Evolutionary conservation across 2,329 filamentous ascomycete genomes (phyloP).

Genomic region (Dendryphion nanum): DNA sequence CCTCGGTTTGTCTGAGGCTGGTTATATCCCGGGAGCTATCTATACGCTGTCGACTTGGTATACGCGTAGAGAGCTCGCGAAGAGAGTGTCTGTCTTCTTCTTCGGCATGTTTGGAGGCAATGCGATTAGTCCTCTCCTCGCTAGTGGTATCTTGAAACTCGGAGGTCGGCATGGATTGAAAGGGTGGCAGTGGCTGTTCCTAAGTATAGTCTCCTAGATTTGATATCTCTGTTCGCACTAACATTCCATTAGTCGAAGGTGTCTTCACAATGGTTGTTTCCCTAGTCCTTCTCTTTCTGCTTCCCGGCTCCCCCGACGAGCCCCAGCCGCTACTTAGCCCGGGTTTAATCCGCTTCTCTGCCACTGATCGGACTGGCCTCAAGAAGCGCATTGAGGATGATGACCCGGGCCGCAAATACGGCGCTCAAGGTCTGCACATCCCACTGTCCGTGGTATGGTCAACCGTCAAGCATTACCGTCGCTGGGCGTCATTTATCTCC

Average conservation of each 20-base stretch:
- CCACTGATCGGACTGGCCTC: conserved; percentile 34
- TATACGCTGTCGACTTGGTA: conserved; percentile 56
- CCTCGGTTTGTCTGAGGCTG: conserved; percentile 51
- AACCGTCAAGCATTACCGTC: conserved; percentile 45
- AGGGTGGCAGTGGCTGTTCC: conserved; percentile 54
- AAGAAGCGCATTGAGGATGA: conserved; percentile 37
- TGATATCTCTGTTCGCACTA: background rate
- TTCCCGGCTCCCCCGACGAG: conserved; percentile 45
- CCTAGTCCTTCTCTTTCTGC: conserved; percentile 41
- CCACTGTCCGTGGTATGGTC: conserved; percentile 42
- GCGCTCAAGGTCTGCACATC: conserved; percentile 39
- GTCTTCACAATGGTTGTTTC: conserved; percentile 45
- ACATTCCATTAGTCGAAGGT: conserved; percentile 40
- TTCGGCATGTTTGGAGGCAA: conserved; percentile 56
- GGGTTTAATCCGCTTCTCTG: conserved; percentile 41
- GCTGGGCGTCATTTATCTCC: conserved; percentile 49
- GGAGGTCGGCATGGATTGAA: conserved; percentile 41
- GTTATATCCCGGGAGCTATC: conserved; percentile 53
- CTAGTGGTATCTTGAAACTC: conserved; percentile 49
- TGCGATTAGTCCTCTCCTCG: conserved; percentile 50
- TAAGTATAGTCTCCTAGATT: conserved; percentile 18
- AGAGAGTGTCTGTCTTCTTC: conserved; percentile 52
- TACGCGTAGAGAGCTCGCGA: conserved; percentile 45
- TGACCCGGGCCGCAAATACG: conserved; percentile 28
- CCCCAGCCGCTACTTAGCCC: conserved; percentile 41